These are phyloP conservation scores for Exophiala oligosperma DNA, from an alignment of 2,329 filamentous ascomycete species.

Conservation along the genomic window DNA sequence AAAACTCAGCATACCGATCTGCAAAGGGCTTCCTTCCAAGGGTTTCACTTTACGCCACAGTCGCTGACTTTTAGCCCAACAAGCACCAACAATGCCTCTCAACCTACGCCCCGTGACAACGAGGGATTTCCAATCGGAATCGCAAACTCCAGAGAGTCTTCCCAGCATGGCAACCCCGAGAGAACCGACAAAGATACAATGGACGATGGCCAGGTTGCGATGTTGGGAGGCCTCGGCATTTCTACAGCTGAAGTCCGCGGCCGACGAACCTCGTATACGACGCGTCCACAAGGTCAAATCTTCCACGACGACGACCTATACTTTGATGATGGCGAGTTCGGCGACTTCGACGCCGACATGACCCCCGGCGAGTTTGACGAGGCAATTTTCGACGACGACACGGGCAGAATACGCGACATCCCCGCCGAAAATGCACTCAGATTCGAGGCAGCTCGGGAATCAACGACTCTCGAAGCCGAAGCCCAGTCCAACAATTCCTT, in stretches of 20 bases:
- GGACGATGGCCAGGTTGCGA: slow-evolving; percentile 8
- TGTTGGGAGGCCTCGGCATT: slow-evolving; percentile 27
- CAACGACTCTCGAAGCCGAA: slow-evolving; percentile 5
- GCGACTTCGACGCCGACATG: slow-evolving; percentile 14
- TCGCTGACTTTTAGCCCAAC: slow-evolving; percentile 31
- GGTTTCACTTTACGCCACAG: slow-evolving; percentile 31
- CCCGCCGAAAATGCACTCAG: slow-evolving; percentile 28
- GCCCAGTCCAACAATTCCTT: slow-evolving; percentile 6
- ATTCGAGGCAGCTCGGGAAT: slow-evolving; percentile 22
- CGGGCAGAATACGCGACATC: slow-evolving; percentile 37
- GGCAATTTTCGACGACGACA: slow-evolving; percentile 50
- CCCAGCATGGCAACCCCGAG: background rate
- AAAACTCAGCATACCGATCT: slow-evolving; percentile 33
- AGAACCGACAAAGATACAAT: slow-evolving; percentile 2
- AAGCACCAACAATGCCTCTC: slow-evolving; percentile 29
- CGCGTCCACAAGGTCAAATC: slow-evolving; percentile 17
- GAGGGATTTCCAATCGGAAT: slow-evolving; percentile 28
- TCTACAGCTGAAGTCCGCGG: slow-evolving; percentile 13
- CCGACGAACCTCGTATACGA: slow-evolving; percentile 8
- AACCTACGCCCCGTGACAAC: slow-evolving; percentile 31
- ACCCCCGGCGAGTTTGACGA: slow-evolving; percentile 45
- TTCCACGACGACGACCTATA: slow-evolving; percentile 45
- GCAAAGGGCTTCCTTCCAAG: slow-evolving; percentile 21
- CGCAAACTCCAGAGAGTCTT: slow-evolving; percentile 23
- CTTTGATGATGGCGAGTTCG: slow-evolving; percentile 45